phyloP scores from a whole-genome alignment of 345 rosid genomes.

The Bretschneidera sinensis region DNA sequence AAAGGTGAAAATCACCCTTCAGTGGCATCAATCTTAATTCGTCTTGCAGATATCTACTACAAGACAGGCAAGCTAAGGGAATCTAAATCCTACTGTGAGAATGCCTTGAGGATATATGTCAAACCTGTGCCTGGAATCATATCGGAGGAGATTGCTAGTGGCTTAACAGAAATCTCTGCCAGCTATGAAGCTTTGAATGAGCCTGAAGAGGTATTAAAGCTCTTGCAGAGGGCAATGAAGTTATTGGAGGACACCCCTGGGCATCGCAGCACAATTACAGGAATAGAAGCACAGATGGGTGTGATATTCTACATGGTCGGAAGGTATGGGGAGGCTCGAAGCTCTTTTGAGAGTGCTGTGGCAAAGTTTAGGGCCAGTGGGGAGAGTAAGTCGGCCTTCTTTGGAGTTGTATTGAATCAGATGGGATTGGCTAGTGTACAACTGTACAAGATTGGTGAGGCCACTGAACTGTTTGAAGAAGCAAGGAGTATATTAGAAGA shows the following conservation, averaged over 20 bases:
- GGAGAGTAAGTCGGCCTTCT: slow-evolving; percentile 44
- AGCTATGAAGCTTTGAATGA: slow-evolving; percentile 42
- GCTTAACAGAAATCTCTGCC: slow-evolving; percentile 48
- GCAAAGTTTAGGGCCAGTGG: slow-evolving; percentile 43
- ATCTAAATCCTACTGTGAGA: slow-evolving; percentile 49
- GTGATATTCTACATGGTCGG: slow-evolving; percentile 50
- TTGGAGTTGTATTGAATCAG: slow-evolving; percentile 53
- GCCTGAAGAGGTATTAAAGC: slow-evolving; percentile 47
- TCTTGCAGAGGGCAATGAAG: slow-evolving; percentile 43
- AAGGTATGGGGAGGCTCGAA: slow-evolving; percentile 43
- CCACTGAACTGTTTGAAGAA: slow-evolving; percentile 44
- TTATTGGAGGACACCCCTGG: slow-evolving; percentile 47
- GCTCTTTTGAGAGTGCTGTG: slow-evolving; percentile 36
- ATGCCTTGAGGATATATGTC: slow-evolving; percentile 48
- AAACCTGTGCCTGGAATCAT: slow-evolving; percentile 47
- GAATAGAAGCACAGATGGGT: slow-evolving; percentile 58
- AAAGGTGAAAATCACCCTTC: slow-evolving; percentile 46
- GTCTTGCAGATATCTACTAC: slow-evolving; percentile 45
- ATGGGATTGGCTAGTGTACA: slow-evolving; percentile 53
- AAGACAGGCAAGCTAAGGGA: slow-evolving; percentile 50
- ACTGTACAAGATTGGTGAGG: slow-evolving; percentile 46
- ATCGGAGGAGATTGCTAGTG: too few species aligned
- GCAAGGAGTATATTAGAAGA: slow-evolving; percentile 41
- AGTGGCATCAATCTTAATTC: slow-evolving; percentile 43
- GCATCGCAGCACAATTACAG: slow-evolving; percentile 43